Conservation (phyloP, 495 filamentous ascomycete genomes). For the Delitschia confertaspora region DNA sequence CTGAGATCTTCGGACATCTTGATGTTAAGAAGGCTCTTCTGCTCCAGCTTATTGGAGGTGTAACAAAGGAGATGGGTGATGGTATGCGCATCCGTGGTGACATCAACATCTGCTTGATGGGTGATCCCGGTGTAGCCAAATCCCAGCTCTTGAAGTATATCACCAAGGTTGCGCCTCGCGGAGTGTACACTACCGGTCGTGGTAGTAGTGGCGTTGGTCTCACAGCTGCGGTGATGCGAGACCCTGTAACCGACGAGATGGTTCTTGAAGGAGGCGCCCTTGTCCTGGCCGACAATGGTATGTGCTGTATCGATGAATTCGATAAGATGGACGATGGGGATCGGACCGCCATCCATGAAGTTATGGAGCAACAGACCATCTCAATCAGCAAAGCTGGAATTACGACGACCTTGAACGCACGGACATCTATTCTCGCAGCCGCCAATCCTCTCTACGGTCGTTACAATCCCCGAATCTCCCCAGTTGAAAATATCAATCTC, state of each 20-base stretch:
- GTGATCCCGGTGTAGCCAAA: conserved; percentile 98
- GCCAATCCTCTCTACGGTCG: conserved; percentile 96
- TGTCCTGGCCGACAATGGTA: conserved; percentile 93
- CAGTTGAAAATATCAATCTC: conserved; percentile 97
- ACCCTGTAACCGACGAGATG: conserved; percentile 98
- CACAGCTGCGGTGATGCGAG: conserved; percentile 95
- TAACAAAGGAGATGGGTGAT: conserved; percentile 94
- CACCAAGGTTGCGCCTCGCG: conserved; percentile 91
- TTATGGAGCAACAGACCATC: conserved; percentile 99
- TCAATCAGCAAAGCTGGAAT: conserved; percentile 98
- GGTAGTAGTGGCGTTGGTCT: conserved; percentile 95
- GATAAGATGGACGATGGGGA: conserved; percentile 99
- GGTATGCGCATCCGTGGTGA: conserved; percentile 98
- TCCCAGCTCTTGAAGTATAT: conserved; percentile 97
- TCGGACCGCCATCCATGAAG: conserved; percentile 96
- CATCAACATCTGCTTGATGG: conserved; percentile 98
- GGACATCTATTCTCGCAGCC: conserved; percentile 94
- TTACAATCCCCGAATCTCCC: conserved; percentile 93
- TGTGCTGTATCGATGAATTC: conserved; percentile 99
- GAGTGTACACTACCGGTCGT: conserved; percentile 95
- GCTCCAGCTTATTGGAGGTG: conserved; percentile 87
- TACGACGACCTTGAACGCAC: conserved; percentile 88
- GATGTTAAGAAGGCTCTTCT: conserved; percentile 98
- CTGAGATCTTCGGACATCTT: conserved; percentile 91
- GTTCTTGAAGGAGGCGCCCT: conserved; percentile 93